Evolutionary conservation across 192 early-diverging fungal species (phyloP).

Genomic region (Entomortierella beljakovae): DNA sequence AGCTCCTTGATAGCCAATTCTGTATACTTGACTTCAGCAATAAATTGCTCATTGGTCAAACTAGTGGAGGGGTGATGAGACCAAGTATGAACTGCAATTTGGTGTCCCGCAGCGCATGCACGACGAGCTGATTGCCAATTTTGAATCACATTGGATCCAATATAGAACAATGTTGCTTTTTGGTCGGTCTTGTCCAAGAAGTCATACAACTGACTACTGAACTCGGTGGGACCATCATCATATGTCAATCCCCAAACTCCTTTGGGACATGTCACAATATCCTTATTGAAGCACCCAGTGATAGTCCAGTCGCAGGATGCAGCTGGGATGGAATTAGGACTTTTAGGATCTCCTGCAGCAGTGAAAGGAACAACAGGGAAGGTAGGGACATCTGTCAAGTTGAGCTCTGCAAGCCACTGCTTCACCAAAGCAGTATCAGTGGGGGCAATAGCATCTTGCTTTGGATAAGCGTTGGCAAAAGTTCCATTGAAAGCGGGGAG

Average conservation of each 20-base stretch:
- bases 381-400: conserved; percentile 24
- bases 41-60: conserved; percentile 72
- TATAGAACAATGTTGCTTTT: conserved; percentile 64
- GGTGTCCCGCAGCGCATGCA: conserved; percentile 51
- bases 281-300: conserved; percentile 54
- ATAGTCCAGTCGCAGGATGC: conserved; percentile 59
- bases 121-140: conserved; percentile 56
- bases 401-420: conserved; percentile 37
- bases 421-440: conserved; percentile 44
- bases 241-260: conserved; percentile 62
- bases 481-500: conserved; percentile 36
- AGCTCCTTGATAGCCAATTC: conserved; percentile 66
- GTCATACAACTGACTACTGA: conserved; percentile 56
- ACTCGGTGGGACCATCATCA: conserved; percentile 60
- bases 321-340: conserved; percentile 12
- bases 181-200: conserved; percentile 57
- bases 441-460: neutral
- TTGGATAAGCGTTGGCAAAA: conserved; percentile 15
- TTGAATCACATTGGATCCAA: conserved; percentile 56
- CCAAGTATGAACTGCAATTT: conserved; percentile 56
- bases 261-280: conserved; percentile 53
- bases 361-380: conserved; percentile 33
- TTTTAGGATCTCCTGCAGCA: conserved; percentile 8
- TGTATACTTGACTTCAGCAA: conserved; percentile 76
- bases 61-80: conserved; percentile 69